Evolutionary conservation across 768 basidiomycete genomes (phyloP).

Genomic region (Gymnopilus junonius): DNA sequence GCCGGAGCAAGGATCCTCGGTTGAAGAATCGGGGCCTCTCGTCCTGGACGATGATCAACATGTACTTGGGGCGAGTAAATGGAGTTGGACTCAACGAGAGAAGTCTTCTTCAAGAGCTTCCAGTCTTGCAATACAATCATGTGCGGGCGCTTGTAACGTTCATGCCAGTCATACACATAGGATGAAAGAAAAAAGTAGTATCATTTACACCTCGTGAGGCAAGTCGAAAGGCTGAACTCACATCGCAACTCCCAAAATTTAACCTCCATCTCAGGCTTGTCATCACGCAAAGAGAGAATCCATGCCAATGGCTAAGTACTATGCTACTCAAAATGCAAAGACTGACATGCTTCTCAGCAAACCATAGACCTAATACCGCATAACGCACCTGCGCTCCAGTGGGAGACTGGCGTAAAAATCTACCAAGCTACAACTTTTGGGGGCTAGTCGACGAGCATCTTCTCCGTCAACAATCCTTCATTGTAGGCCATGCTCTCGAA

Average conservation of each 20-base stretch:
- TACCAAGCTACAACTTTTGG: conserved; percentile 21
- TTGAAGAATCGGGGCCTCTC: background rate
- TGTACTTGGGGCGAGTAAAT: conserved; percentile 12
- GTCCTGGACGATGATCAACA: conserved; percentile 17
- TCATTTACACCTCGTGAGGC: conserved; percentile 50
- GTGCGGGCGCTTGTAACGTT: conserved; percentile 1
- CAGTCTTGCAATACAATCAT: conserved; percentile 3
- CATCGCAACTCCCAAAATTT: conserved; percentile 34
- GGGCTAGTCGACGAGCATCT: conserved; percentile 74
- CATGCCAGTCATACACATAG: conserved; percentile 15
- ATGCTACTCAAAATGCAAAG: conserved; percentile 30
- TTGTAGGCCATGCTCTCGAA: conserved; percentile 95
- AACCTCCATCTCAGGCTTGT: conserved; percentile 27
- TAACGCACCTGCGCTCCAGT: conserved; percentile 64
- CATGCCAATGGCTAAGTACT: conserved; percentile 28
- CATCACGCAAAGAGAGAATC: conserved; percentile 21
- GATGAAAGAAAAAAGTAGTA: conserved; percentile 38
- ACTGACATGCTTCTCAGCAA: conserved; percentile 49
- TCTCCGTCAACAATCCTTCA: conserved; percentile 87
- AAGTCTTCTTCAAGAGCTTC: conserved; percentile 3
- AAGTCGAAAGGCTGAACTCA: conserved; percentile 62
- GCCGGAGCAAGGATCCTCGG: background rate
- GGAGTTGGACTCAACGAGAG: conserved; percentile 16
- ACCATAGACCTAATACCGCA: conserved; percentile 49
- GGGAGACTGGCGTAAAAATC: conserved; percentile 33